Percentiles rank a stretch among this genome's conserved stretches.
These are phyloP conservation scores for Pseudomonodictys pantanalensis DNA, from an alignment of 495 filamentous ascomycete species.

Conservation along the genomic window DNA sequence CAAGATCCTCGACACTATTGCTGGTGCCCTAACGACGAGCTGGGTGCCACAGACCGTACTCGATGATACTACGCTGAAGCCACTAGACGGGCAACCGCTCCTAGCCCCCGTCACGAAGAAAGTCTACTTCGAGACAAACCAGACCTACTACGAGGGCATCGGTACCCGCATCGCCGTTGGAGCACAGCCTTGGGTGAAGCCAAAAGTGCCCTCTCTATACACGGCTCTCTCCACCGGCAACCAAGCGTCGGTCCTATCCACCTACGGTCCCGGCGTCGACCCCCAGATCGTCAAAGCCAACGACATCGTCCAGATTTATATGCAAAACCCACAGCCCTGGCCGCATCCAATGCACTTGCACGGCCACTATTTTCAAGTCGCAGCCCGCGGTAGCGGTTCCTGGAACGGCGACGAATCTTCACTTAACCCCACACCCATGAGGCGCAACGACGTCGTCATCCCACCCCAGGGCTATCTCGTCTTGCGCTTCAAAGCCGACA, in stretches of 20 bases:
- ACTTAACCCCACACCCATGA: conserved; percentile 50
- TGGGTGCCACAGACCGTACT: conserved; percentile 1
- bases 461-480: conserved; percentile 46
- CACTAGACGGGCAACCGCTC: conserved; percentile 18
- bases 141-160: conserved; percentile 21
- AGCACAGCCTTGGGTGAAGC: conserved; percentile 16
- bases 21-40: not conserved
- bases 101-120: conserved; percentile 3
- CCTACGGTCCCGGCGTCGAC: conserved; percentile 76
- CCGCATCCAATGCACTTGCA: conserved; percentile 46
- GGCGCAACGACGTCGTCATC: conserved; percentile 54
- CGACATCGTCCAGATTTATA: conserved; percentile 67
- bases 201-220: conserved; percentile 80
- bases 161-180: conserved; percentile 25
- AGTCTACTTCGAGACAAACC: conserved; percentile 21
- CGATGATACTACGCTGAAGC: conserved; percentile 31
- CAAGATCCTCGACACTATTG: not conserved
- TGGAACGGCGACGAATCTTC: conserved; percentile 45
- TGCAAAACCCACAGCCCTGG: conserved; percentile 50
- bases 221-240: conserved; percentile 64
- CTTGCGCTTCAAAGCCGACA: conserved; percentile 53
- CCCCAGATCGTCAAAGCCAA: conserved; percentile 62
- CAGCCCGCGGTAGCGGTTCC: conserved; percentile 52
- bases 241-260: conserved; percentile 55
- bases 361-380: conserved; percentile 77